A percentile compares a stretch with the other conserved stretches of the same genome.
Conservation (phyloP, 805 yeast genomes). For the Nakazawaea wyomingensis region DNA sequence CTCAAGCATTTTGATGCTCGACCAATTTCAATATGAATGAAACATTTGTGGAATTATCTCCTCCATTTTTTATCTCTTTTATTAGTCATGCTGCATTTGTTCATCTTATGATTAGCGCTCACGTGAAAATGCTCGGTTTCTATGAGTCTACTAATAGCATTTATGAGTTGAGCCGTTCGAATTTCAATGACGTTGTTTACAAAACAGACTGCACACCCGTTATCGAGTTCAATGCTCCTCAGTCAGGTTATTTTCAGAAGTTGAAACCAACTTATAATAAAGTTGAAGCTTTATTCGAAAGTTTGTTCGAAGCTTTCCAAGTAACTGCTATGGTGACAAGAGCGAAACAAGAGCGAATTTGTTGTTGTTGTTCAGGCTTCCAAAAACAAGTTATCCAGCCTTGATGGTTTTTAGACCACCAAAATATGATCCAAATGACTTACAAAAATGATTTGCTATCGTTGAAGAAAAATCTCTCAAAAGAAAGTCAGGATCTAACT, state of each 20-base stretch:
- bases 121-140: too few relatives aligned
- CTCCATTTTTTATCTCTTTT: too few relatives aligned
- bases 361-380: slow-evolving; percentile 67
- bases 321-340: slow-evolving; percentile 83
- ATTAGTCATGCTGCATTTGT: too few relatives aligned
- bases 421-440: slow-evolving; percentile 32
- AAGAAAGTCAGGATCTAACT: too few relatives aligned
- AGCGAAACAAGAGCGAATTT: slow-evolving; percentile 53
- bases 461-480: too few relatives aligned
- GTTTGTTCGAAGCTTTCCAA: slow-evolving; percentile 54
- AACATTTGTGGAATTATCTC: too few relatives aligned
- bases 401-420: slow-evolving; percentile 80
- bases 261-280: slow-evolving; percentile 60
- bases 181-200: slow-evolving; percentile 62
- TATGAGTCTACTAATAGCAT: slow-evolving; percentile 40
- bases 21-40: too few relatives aligned
- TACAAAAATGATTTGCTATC: too few relatives aligned
- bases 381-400: slow-evolving; percentile 76
- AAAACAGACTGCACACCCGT: slow-evolving; percentile 72
- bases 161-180: slow-evolving; percentile 49
- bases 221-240: slow-evolving; percentile 91
- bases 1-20: too few relatives aligned
- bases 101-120: too few relatives aligned
- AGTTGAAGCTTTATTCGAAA: slow-evolving; percentile 55
- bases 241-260: slow-evolving; percentile 93